These are phyloP conservation scores for Ustilago nuda DNA, from an alignment of 1,284 basidiomycete species.

Conservation along the genomic window DNA sequence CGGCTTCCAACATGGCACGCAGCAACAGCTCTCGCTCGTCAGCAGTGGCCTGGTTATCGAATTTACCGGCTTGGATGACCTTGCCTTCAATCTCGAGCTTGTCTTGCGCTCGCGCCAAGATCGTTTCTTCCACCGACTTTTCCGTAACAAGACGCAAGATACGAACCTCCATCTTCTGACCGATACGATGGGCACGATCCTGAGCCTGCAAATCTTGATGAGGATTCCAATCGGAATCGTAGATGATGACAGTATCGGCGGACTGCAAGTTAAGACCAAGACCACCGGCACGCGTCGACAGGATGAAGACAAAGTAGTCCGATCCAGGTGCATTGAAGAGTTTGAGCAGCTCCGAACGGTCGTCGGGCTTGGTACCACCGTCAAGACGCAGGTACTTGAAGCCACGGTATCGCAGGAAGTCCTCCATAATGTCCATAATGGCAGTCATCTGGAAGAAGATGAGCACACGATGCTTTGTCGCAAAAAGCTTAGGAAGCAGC, in stretches of 20 bases:
- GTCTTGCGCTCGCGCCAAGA: constrained; percentile 91
- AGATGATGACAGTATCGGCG: constrained; percentile 99
- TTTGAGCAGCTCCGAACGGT: constrained; percentile 89
- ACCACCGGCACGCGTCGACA: constrained; percentile 94
- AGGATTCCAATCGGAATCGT: constrained; percentile 71
- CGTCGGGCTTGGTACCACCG: constrained; percentile 97
- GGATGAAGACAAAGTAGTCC: constrained; percentile 85
- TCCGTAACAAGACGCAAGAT: constrained; percentile 97
- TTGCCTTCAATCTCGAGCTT: constrained; percentile 99
- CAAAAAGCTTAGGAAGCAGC: constrained; percentile 93
- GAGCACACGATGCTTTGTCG: constrained; percentile 90
- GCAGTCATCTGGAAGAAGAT: constrained; percentile 99
- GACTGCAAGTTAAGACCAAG: constrained; percentile 97
- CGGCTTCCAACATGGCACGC: constrained; percentile 73
- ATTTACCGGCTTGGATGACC: constrained; percentile 87
- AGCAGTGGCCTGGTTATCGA: constrained; percentile 97
- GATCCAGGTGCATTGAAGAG: constrained; percentile 92
- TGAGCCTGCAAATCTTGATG: constrained; percentile 84
- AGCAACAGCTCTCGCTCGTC: constrained; percentile 97
- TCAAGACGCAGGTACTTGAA: constrained; percentile 95
- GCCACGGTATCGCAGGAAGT: constrained; percentile 90
- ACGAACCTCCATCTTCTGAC: constrained; percentile 97
- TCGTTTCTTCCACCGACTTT: constrained; percentile 97
- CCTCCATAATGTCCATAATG: constrained; percentile 99
- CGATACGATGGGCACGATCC: constrained; percentile 94